phyloP scores from a whole-genome alignment of 2,329 filamentous ascomycete species.

The Diaporthe sp. region DNA sequence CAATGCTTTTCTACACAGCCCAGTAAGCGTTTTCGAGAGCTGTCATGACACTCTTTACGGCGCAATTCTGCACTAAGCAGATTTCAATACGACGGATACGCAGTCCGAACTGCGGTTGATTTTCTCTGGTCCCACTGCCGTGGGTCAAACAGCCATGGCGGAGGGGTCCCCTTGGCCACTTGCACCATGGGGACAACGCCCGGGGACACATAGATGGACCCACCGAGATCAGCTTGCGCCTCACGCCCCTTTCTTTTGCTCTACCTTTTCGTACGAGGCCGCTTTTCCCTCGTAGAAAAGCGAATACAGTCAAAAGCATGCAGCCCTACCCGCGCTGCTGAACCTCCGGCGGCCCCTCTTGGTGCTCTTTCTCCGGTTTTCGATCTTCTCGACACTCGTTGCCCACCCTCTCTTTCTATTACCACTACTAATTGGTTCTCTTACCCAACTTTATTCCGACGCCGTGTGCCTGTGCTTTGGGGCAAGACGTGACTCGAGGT shows the following conservation, averaged over 20 bases:
- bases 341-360: constrained; percentile 29
- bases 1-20: background rate
- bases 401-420: constrained; percentile 4
- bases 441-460: background rate
- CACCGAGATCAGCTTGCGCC: constrained; percentile 35
- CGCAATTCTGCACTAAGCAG: background rate
- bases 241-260: constrained; percentile 27
- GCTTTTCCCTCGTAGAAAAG: constrained; percentile 12
- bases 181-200: constrained; percentile 28
- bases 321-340: constrained; percentile 34
- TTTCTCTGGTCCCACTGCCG: constrained; percentile 31
- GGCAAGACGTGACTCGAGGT: constrained; percentile 17
- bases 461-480: background rate
- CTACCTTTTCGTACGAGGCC: constrained; percentile 20
- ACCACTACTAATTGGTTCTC: background rate
- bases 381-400: constrained; percentile 25
- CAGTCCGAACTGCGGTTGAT: constrained; percentile 1
- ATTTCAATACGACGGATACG: constrained; percentile 9
- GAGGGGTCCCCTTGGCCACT: constrained; percentile 34
- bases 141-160: constrained; percentile 32
- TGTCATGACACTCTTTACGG: background rate
- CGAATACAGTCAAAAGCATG: constrained; percentile 22
- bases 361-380: constrained; percentile 23
- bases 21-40: background rate
- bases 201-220: constrained; percentile 21